Evolutionary conservation across 192 early-diverging fungal genomes (phyloP).

Genomic region (Backusella tuberculispora): DNA sequence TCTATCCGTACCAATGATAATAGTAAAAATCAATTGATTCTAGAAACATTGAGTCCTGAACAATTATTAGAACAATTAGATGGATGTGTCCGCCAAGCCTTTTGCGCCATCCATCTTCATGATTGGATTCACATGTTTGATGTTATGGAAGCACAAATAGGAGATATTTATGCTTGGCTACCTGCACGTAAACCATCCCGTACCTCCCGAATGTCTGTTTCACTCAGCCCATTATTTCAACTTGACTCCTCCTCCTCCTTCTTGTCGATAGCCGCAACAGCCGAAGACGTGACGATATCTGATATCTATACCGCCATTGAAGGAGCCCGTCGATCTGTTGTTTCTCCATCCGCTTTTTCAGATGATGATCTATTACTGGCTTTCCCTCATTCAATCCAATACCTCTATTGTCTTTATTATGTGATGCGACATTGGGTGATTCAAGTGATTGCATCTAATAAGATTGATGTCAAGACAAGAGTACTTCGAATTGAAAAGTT

Average conservation of each 20-base stretch:
- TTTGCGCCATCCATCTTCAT: slow-evolving; percentile 39
- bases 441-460: slow-evolving; percentile 54
- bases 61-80: slow-evolving; percentile 39
- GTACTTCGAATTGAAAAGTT: slow-evolving; percentile 61
- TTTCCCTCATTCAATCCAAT: slow-evolving; percentile 68
- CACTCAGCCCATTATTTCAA: slow-evolving; percentile 12
- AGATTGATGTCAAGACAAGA: slow-evolving; percentile 50
- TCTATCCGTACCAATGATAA: background rate
- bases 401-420: slow-evolving; percentile 65
- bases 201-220: background rate
- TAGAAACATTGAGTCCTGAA: slow-evolving; percentile 20
- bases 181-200: slow-evolving; percentile 36
- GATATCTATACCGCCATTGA: slow-evolving; percentile 68
- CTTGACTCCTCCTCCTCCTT: background rate
- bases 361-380: slow-evolving; percentile 57
- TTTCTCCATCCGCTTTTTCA: slow-evolving; percentile 46
- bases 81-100: slow-evolving; percentile 35
- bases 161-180: slow-evolving; percentile 48
- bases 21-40: background rate
- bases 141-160: slow-evolving; percentile 50
- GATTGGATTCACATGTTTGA: slow-evolving; percentile 54
- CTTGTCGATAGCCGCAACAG: background rate
- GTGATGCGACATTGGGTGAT: slow-evolving; percentile 71
- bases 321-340: slow-evolving; percentile 50
- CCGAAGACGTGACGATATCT: slow-evolving; percentile 62